Evolutionary conservation across 179 eudicot genomes (phyloP), one percentile per base, ranked within the genome.

Genomic region (Camellia oleifera): DNA sequence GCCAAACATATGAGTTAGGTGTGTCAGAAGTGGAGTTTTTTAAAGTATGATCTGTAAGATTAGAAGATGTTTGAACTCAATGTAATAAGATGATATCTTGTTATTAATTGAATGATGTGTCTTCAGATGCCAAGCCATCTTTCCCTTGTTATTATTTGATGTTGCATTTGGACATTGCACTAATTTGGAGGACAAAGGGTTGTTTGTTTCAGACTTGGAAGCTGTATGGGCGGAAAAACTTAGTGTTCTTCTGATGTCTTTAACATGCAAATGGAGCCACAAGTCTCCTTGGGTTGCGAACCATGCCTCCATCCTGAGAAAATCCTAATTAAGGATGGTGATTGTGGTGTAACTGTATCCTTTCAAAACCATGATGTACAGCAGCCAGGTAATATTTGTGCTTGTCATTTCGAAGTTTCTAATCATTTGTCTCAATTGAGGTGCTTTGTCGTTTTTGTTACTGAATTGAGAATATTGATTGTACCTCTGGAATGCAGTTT

Each of bases 211-310:
- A n/a, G 65, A 53, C 11, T 42, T 58, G 14, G 42, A 3, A 61
- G 68, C 78, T 75, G 78, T 23, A 69, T 10, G 60, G 69, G 58
- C 58, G 46, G 58, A 57, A 44, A 76, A 53, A 23, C 54, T 40
- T 70, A 69, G 84, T 70, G 46, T 52, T 60, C 80, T 72, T 74
- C 45, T 80, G 79, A 83, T 83, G 82, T 82, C 69, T 81, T 78
- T 74, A 84, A 77, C 82, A 86, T 90, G 91, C 86, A 86, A 81
- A 84, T 89, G 84, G 91, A 83, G 85, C 80, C 84, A 76, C 89
- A 79, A 71, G 81, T 79, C 52, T 77, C 87, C 70, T 61, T 76
- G 80, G 86, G 80, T 69, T 77, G 82, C 52, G 87, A 85, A 74
- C 82, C 84, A 79, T 76, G 79, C 79, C 87, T 74, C 70, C 81